Conservation (phyloP, 139 green algal genomes). For the Raphidocelis subcapitata region DNA sequence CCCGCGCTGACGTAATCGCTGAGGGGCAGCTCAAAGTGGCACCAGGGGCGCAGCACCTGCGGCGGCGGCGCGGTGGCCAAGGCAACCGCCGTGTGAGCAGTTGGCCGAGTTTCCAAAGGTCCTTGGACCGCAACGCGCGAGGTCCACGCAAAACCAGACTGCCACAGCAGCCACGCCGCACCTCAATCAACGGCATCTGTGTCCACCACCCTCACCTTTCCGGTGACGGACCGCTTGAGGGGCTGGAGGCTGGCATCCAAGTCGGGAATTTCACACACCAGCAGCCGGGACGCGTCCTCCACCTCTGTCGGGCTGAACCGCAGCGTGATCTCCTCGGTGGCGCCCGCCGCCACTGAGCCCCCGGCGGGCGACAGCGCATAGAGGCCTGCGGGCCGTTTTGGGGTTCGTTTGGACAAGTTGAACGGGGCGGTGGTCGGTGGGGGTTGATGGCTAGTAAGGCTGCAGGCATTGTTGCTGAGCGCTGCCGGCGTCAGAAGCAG, state of each 20-base stretch:
- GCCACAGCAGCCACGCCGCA: too few relatives aligned
- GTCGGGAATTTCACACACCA: slow-evolving; percentile 60
- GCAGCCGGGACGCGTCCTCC: slow-evolving; percentile 51
- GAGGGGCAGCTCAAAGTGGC: slow-evolving; percentile 81
- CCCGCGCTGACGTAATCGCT: slow-evolving; percentile 61
- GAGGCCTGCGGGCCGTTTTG: slow-evolving; percentile 35
- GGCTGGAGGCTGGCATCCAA: slow-evolving; percentile 41
- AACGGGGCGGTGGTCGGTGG: too few relatives aligned
- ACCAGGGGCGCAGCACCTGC: slow-evolving; percentile 73
- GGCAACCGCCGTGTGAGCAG: too few relatives aligned
- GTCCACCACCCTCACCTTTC: slow-evolving; percentile 27
- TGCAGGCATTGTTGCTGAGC: too few relatives aligned
- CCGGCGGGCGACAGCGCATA: slow-evolving; percentile 49
- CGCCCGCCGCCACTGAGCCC: slow-evolving; percentile 44
- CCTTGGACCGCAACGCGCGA: too few relatives aligned
- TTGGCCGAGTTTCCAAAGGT: too few relatives aligned
- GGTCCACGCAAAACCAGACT: too few relatives aligned
- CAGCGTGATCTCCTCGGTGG: slow-evolving; percentile 53
- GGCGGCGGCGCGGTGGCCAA: too few relatives aligned
- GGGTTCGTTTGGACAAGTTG: too few relatives aligned
- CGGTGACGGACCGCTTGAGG: slow-evolving; percentile 38
- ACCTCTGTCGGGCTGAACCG: slow-evolving; percentile 76
- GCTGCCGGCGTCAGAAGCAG: too few relatives aligned
- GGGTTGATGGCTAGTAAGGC: too few relatives aligned
- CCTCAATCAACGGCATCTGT: too few relatives aligned